Conservation (phyloP, 768 basidiomycete species). For the Ramaria sp. region DNA sequence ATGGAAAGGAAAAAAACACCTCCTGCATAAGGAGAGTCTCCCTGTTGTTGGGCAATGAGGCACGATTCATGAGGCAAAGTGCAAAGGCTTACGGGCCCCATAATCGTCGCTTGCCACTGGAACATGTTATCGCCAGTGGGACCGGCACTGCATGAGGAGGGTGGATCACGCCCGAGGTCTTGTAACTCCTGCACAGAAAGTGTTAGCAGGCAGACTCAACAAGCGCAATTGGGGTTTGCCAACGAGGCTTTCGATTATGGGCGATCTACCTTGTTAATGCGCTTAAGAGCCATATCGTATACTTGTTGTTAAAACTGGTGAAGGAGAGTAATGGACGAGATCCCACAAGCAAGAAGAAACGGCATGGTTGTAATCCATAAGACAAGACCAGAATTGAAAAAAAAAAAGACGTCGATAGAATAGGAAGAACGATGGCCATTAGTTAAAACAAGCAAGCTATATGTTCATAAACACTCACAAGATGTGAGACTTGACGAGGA, state of each 20-base stretch:
- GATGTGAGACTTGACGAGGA: background rate
- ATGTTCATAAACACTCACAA: background rate
- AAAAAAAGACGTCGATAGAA: background rate
- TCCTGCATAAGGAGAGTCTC: constrained; percentile 96
- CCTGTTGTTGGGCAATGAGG: constrained; percentile 32
- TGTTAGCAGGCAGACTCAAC: background rate
- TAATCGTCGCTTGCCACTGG: constrained; percentile 99
- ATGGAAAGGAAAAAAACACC: constrained; percentile 99
- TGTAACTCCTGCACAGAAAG: constrained; percentile 70
- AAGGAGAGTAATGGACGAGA: background rate
- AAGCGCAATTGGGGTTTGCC: background rate
- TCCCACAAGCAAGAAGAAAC: background rate
- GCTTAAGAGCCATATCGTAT: constrained; percentile 82
- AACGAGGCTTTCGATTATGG: constrained; percentile 7
- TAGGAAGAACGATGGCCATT: background rate
- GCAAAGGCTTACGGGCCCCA: constrained; percentile 78
- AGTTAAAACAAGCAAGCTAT: background rate
- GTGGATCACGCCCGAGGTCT: constrained; percentile 99
- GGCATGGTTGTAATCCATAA: background rate
- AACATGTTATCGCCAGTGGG: constrained; percentile 98
- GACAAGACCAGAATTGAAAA: background rate
- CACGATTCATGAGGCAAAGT: constrained; percentile 4
- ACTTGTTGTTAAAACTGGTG: background rate
- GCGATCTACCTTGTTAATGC: constrained; percentile 88
- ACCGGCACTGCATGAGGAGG: constrained; percentile 97